Evolutionary conservation across 2,329 filamentous ascomycete genomes (phyloP), one percentile per base, ranked within the genome.

Genomic region (Cercospora sp.): DNA sequence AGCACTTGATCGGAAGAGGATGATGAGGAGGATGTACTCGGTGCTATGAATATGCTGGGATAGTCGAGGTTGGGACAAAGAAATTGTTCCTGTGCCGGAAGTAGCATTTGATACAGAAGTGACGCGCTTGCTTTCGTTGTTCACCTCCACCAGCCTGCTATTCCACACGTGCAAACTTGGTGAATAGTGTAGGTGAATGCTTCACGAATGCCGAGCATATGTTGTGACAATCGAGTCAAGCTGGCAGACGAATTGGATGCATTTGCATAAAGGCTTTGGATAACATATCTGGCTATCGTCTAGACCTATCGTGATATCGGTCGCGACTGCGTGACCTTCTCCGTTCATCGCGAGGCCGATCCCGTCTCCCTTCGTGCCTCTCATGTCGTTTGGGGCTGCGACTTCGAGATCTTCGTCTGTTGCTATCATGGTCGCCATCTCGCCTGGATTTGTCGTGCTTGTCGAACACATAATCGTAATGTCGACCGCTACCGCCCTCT

Each of bases 391-490:
- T 69, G 21, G 77, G 77, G 70, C 77, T 79, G 32, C 74, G 72
- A 59, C 73, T 76, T 43, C 76, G 71, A 28, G 74, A 73, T n/a
- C 72, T 68, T 43, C 70, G 58, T 49, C 69, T 67, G 34, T 60
- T 64, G 10, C 49, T 55, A 12, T 72, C 67, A 13, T 62, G 40
- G 21, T 60, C 55, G 6, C 61, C 59, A 34, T 69, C 66, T 24
- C 67, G 57, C 40, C 59, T 65, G 13, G 61, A 64, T 21, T 72
- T 71, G 34, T 77, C 75, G 5, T 90, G 87, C 64, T 90, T 89
- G 69, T 92, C 90, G 77, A 96, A 92, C 0, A 97, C 89, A 88
- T 96, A 93, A 64, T 87, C 86, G 77, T 96, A 97, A 26, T 85
- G 83, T 62, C 85, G 82, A 66, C 80, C 80, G 32, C 78, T 76